A percentile compares a stretch with the other conserved stretches of the same genome.
phyloP scores from a whole-genome alignment of 352 stramenopile genomes.

The Phytopythium delawarense region DNA sequence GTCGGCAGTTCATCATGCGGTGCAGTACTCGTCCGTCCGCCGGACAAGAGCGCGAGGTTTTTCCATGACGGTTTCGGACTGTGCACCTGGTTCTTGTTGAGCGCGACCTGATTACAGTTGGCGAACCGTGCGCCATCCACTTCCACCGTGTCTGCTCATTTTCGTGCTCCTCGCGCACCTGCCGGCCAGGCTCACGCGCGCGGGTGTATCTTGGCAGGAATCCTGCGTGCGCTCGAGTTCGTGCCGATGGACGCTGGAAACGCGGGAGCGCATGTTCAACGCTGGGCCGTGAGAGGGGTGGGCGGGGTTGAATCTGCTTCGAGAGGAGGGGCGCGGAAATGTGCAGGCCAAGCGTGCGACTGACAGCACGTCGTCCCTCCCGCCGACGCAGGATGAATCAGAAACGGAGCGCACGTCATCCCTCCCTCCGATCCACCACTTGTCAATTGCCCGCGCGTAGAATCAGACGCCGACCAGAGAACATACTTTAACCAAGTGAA shows the following conservation, averaged over 20 bases:
- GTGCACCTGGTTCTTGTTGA: slow-evolving; percentile 2
- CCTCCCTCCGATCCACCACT: slow-evolving; percentile 5
- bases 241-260: not conserved
- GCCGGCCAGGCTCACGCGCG: too few relatives aligned
- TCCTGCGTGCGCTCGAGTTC: not conserved
- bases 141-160: not conserved
- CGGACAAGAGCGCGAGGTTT: slow-evolving; percentile 1
- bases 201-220: not conserved
- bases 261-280: not conserved
- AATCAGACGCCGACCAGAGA: not conserved
- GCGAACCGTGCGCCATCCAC: not conserved
- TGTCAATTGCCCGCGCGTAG: not conserved
- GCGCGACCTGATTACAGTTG: slow-evolving; percentile 5
- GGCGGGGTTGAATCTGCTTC: not conserved
- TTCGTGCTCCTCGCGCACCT: not conserved
- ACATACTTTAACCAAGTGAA: not conserved
- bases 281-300: not conserved
- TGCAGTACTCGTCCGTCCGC: not conserved
- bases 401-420: slow-evolving; percentile 1
- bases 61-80: not conserved
- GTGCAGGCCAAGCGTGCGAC: not conserved
- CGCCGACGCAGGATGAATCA: not conserved
- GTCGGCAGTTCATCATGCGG: not conserved
- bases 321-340: not conserved
- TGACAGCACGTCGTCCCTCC: slow-evolving; percentile 5